A percentile compares a stretch with the other conserved stretches of the same genome.
phyloP scores from a whole-genome alignment of 306 rosid species.

The Glycine tomentella region DNA sequence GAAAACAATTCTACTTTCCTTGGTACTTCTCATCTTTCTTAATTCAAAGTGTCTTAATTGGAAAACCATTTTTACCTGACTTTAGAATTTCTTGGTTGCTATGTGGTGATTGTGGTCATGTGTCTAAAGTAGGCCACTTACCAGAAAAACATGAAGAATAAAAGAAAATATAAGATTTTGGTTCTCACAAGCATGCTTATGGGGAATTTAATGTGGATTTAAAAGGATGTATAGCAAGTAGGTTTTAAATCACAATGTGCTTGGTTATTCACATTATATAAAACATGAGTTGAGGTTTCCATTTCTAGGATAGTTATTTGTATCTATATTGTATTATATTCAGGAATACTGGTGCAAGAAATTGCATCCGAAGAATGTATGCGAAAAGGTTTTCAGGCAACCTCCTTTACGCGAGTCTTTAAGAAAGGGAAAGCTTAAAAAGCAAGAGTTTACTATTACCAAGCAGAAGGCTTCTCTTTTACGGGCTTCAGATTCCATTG shows the following conservation, averaged over 20 bases:
- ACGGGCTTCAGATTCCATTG: conserved; percentile 83
- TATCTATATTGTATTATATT: conserved; percentile 44
- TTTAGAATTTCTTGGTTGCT: conserved; percentile 27
- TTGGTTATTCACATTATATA: conserved; percentile 13
- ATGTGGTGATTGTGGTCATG: conserved; percentile 2
- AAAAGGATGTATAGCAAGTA: conserved; percentile 10
- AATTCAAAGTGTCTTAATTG: conserved; percentile 18
- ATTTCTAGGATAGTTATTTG: conserved; percentile 30
- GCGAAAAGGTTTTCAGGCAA: conserved; percentile 95
- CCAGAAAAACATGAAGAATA: neutral
- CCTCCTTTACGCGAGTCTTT: conserved; percentile 88
- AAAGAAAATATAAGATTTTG: neutral
- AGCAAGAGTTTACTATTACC: conserved; percentile 76
- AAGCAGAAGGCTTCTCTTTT: conserved; percentile 83
- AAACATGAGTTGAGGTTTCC: conserved; percentile 25
- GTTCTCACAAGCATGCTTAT: conserved; percentile 1
- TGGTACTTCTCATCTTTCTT: conserved; percentile 23
- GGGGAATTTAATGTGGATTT: neutral
- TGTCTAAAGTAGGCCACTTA: conserved; percentile 21
- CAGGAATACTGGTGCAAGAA: conserved; percentile 98
- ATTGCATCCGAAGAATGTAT: conserved; percentile 94
- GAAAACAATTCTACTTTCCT: conserved; percentile 10
- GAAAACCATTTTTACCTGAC: conserved; percentile 19
- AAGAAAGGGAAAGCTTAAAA: conserved; percentile 80
- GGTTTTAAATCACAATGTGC: conserved; percentile 1